phyloP scores from a whole-genome alignment of 202 grass and related monocot genomes.

The Musa balbisiana region DNA sequence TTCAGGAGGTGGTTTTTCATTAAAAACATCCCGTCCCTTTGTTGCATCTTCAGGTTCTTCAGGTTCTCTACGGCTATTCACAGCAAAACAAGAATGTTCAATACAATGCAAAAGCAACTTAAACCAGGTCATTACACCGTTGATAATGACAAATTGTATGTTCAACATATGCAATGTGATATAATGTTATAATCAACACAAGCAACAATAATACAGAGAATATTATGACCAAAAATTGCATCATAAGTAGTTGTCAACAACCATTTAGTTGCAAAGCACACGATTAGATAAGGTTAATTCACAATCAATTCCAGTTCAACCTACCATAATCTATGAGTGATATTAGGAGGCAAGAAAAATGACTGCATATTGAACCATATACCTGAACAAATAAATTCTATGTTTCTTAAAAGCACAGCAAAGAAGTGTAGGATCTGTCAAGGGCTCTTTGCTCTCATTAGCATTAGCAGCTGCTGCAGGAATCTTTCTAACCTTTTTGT shows the following conservation, averaged over 20 bases:
- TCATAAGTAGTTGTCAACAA: not conserved
- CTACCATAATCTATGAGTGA: not conserved
- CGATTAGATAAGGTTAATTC: not conserved
- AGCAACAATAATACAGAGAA: not conserved
- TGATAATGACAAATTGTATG: not conserved
- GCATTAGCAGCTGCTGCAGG: constrained; percentile 77
- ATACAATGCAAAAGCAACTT: constrained; percentile 3
- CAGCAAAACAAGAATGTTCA: constrained; percentile 16
- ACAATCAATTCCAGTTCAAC: not conserved
- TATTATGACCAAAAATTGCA: not conserved
- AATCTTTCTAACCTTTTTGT: constrained; percentile 90
- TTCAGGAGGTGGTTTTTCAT: constrained; percentile 92
- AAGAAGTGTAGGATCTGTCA: constrained; percentile 77
- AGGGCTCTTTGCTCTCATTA: constrained; percentile 84
- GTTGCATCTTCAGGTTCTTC: constrained; percentile 98
- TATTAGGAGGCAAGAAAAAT: not conserved
- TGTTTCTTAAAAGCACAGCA: constrained; percentile 99
- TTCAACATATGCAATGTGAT: constrained; percentile 9
- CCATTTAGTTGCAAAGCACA: not conserved
- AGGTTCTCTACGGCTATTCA: constrained; percentile 75
- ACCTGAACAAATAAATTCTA: constrained; percentile 96
- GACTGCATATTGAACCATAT: not conserved
- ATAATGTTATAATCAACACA: not conserved
- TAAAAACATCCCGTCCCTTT: constrained; percentile 96
- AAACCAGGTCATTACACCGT: not conserved